phyloP scores from a whole-genome alignment of 2,329 filamentous ascomycete genomes.

The Alternaria metachromatica region DNA sequence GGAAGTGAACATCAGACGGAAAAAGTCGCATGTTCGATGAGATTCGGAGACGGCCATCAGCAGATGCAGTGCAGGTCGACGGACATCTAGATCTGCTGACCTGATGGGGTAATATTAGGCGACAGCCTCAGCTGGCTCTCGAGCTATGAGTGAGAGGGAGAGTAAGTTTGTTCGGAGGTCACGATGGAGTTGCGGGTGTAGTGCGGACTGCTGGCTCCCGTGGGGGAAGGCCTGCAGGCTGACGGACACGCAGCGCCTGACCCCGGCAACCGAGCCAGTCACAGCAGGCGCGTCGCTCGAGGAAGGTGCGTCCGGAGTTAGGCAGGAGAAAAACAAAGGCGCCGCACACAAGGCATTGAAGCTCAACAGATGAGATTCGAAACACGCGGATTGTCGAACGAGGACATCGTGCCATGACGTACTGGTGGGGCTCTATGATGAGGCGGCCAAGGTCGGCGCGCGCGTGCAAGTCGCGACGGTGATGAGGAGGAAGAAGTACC shows the following conservation, averaged over 20 bases:
- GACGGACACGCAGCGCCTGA: slow-evolving; percentile 16
- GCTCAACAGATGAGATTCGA: slow-evolving; percentile 2
- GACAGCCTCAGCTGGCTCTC: background rate
- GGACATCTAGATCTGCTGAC: background rate
- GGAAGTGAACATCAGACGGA: background rate
- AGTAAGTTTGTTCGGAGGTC: background rate
- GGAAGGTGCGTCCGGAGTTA: slow-evolving; percentile 11
- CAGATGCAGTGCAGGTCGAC: background rate
- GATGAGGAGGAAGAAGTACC: background rate
- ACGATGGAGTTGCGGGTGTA: slow-evolving; percentile 8
- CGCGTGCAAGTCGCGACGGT: slow-evolving; percentile 8
- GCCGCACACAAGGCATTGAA: slow-evolving; percentile 17
- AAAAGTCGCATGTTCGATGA: background rate
- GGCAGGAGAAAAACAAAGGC: slow-evolving; percentile 8
- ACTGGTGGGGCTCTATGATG: slow-evolving; percentile 1
- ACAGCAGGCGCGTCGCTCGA: slow-evolving; percentile 10
- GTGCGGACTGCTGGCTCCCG: background rate
- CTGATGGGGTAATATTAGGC: slow-evolving; percentile 1
- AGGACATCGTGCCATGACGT: slow-evolving; percentile 9
- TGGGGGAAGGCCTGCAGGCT: slow-evolving; percentile 10
- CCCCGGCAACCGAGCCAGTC: slow-evolving; percentile 27
- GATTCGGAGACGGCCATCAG: background rate
- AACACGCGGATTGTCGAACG: background rate
- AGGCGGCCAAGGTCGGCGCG: slow-evolving; percentile 5
- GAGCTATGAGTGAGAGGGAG: background rate